A percentile compares a stretch with the other conserved stretches of the same genome.
Evolutionary conservation across 192 early-diverging fungal genomes (phyloP).

Genomic region (Coemansia sp.): DNA sequence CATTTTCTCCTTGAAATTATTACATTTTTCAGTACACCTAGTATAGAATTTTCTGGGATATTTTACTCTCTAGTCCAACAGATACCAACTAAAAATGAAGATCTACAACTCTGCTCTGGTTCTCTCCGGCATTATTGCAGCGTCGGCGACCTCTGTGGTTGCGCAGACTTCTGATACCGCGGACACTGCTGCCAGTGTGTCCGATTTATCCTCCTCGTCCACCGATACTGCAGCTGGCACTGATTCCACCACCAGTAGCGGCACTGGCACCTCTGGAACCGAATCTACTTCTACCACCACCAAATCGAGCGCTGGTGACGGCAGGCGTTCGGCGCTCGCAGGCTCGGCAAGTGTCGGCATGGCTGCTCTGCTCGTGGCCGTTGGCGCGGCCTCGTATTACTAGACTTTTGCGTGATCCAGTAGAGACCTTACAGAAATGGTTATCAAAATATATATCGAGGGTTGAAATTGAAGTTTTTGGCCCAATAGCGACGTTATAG

Average conservation of each 20-base stretch:
- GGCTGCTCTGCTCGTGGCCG: background rate
- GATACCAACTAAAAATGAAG: constrained; percentile 8
- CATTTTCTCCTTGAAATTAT: background rate
- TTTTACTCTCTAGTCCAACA: background rate
- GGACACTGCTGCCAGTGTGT: background rate
- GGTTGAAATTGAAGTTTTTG: no score
- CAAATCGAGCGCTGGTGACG: background rate
- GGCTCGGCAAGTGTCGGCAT: constrained; percentile 3
- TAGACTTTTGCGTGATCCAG: no score
- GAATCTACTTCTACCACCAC: background rate
- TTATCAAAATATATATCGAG: no score
- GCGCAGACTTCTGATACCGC: background rate
- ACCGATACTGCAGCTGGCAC: background rate
- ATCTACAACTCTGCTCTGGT: background rate
- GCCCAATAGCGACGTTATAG: no score
- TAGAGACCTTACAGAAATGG: no score
- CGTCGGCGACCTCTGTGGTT: background rate
- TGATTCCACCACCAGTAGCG: background rate
- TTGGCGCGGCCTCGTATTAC: constrained; percentile 9
- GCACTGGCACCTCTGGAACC: background rate
- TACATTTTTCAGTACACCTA: background rate
- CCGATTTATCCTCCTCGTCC: background rate
- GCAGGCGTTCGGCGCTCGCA: background rate
- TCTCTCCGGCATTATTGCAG: background rate
- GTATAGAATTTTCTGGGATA: background rate